Percentiles rank a stretch among this genome's conserved stretches.
These are phyloP conservation scores for Paramyrothecium sp. DNA, from an alignment of 2,329 filamentous ascomycete genomes.

Conservation along the genomic window DNA sequence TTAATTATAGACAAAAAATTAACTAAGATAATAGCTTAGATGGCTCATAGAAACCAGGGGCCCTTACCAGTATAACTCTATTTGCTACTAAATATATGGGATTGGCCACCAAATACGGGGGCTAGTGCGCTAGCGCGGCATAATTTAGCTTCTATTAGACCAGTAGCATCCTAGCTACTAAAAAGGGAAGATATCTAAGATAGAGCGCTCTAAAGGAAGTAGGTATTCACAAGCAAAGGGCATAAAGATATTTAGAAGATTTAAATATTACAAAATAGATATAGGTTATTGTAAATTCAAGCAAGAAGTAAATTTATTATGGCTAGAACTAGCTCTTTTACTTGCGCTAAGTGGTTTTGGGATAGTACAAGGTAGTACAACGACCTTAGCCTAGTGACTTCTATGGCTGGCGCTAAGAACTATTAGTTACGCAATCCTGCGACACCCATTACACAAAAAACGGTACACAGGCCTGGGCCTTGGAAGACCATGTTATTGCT, in stretches of 20 bases:
- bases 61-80: neutral
- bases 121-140: neutral
- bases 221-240: neutral
- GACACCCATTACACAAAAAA: neutral
- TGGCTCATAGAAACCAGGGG: neutral
- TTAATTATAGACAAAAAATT: constrained; percentile 3
- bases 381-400: neutral
- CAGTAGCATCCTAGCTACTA: neutral
- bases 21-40: constrained; percentile 1
- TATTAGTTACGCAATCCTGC: neutral
- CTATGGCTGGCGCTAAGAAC: neutral
- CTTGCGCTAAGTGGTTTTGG: neutral
- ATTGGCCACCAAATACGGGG: neutral
- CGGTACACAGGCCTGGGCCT: neutral
- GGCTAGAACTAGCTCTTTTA: neutral
- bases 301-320: neutral
- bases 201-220: neutral
- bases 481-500: neutral
- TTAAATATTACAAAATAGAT: neutral
- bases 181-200: neutral
- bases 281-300: neutral
- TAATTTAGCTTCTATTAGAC: neutral
- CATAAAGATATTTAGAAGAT: neutral
- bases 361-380: neutral
- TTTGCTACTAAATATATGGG: neutral